Conservation (phyloP, 306 rosid genomes). For the Sindora glabra region DNA sequence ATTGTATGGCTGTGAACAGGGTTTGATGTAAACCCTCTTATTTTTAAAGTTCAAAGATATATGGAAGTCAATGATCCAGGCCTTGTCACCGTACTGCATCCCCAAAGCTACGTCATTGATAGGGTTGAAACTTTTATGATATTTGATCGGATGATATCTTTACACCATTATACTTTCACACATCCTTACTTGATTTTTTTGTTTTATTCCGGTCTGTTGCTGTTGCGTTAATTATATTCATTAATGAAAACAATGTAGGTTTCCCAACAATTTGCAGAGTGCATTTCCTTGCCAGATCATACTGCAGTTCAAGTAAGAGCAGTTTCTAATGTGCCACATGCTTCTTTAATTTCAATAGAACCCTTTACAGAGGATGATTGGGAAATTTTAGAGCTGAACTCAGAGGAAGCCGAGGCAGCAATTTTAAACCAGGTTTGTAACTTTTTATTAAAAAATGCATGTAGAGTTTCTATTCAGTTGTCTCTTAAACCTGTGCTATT, state of each 20-base stretch:
- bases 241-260: slow-evolving; percentile 26
- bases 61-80: no score
- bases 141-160: not conserved
- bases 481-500: not conserved
- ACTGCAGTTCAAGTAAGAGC: slow-evolving; percentile 57
- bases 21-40: no score
- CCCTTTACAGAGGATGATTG: slow-evolving; percentile 87
- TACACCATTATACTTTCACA: not conserved
- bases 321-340: slow-evolving; percentile 49
- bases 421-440: slow-evolving; percentile 65
- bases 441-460: not conserved
- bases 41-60: no score
- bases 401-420: slow-evolving; percentile 72
- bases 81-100: no score
- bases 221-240: not conserved
- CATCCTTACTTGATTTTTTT: not conserved
- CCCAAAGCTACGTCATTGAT: no score
- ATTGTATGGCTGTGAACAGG: no score
- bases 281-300: slow-evolving; percentile 53
- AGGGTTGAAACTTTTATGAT: not conserved
- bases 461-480: not conserved
- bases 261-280: slow-evolving; percentile 73
- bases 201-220: not conserved
- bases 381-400: slow-evolving; percentile 87
- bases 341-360: slow-evolving; percentile 58